Percentiles rank a stretch among this genome's conserved stretches.
Evolutionary conservation across 495 filamentous ascomycete species (phyloP).

Genomic region (Bacidia rubella): DNA sequence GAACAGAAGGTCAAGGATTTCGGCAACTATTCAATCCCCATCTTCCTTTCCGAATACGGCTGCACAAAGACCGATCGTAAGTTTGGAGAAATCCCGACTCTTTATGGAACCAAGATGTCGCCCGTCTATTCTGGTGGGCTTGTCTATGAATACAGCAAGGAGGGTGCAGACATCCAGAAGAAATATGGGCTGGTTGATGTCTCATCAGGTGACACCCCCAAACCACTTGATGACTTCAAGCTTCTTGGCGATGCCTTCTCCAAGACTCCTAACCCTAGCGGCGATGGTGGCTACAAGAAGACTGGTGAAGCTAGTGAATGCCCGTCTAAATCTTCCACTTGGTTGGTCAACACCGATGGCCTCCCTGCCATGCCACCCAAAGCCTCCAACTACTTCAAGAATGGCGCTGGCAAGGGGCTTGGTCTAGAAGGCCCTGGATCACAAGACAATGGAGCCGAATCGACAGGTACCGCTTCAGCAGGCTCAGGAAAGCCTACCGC

Average conservation of each 20-base stretch:
- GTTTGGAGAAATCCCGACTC: conserved; percentile 65
- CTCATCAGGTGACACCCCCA: conserved; percentile 37
- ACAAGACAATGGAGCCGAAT: conserved; percentile 50
- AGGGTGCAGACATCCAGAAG: conserved; percentile 35
- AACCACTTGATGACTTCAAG: conserved; percentile 48
- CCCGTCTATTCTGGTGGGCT: conserved; percentile 88
- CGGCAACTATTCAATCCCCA: conserved; percentile 76
- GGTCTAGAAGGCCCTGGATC: conserved; percentile 63
- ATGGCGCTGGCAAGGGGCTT: conserved; percentile 57
- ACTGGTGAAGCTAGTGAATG: conserved; percentile 52
- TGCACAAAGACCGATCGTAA: conserved; percentile 69
- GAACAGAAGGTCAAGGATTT: conserved; percentile 84
- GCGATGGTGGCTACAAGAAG: conserved; percentile 63
- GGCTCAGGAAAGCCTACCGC: conserved; percentile 43
- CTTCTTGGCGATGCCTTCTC: conserved; percentile 52
- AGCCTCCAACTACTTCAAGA: conserved; percentile 54
- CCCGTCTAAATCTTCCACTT: conserved; percentile 52
- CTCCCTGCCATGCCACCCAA: conserved; percentile 65
- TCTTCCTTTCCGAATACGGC: conserved; percentile 93
- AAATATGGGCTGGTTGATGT: conserved; percentile 68
- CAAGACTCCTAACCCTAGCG: conserved; percentile 49
- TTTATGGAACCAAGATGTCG: conserved; percentile 80
- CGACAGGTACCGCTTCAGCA: conserved; percentile 46
- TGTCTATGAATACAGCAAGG: conserved; percentile 88
- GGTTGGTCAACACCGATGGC: conserved; percentile 52